phyloP scores from a whole-genome alignment of 106 monocot genomes.

The Apostasia ramifera region DNA sequence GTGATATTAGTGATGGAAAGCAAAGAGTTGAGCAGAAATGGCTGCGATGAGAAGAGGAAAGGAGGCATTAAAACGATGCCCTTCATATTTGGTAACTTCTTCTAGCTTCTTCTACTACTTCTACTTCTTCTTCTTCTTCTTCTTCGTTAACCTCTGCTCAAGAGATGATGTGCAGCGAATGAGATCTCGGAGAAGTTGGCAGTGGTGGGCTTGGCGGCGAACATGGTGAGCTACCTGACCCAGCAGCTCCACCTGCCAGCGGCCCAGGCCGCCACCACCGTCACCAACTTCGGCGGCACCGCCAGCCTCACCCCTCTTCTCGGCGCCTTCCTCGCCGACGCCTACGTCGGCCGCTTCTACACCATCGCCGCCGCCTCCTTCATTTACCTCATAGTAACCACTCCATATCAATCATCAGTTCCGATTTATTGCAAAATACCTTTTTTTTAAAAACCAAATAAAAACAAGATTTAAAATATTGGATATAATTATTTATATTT shows the following conservation, averaged over 20 bases:
- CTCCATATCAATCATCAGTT: neutral
- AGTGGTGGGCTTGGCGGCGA: conserved; percentile 70
- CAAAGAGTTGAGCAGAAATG: conserved; percentile 1
- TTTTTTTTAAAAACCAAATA: too few relatives aligned
- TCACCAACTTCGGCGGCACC: conserved; percentile 81
- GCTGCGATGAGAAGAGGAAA: conserved; percentile 1
- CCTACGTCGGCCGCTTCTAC: conserved; percentile 77
- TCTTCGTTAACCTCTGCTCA: neutral
- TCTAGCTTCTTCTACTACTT: neutral
- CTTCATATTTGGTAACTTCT: conserved; percentile 49
- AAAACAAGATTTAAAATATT: too few relatives aligned
- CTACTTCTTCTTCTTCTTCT: neutral
- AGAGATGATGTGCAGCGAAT: conserved; percentile 24
- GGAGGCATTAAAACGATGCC: conserved; percentile 70
- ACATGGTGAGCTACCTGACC: conserved; percentile 84
- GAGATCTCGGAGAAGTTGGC: conserved; percentile 77
- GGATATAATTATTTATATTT: too few relatives aligned
- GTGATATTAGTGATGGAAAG: too few relatives aligned
- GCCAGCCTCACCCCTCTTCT: conserved; percentile 71
- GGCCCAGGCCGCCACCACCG: conserved; percentile 70
- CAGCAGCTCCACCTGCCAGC: conserved; percentile 72
- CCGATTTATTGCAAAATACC: too few relatives aligned
- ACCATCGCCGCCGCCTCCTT: conserved; percentile 55
- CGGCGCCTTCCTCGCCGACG: conserved; percentile 84
- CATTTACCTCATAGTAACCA: conserved; percentile 57